Evolutionary conservation across 345 rosid species (phyloP), one percentile per base, ranked within the genome.

Genomic region (Odontarrhena argentea): DNA sequence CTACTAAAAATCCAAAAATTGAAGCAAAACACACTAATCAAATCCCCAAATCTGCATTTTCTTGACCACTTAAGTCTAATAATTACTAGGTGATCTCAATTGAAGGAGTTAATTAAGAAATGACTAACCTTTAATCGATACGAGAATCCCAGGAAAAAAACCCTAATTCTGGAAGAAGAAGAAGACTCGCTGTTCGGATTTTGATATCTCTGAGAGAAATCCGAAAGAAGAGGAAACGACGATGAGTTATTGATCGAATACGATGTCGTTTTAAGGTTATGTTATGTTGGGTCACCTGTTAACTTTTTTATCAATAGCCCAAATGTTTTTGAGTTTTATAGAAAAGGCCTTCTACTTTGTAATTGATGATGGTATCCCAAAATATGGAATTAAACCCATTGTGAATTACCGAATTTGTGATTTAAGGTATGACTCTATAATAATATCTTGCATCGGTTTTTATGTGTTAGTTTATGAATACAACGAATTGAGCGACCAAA

Each of bases 101-200:
- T 36, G 6, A 14, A 11, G 4, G 41, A 26, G 26, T 7, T 0
- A 5, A 26, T 58, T 47, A 11, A 9, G 22, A 35, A 51, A 52
- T 15, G 34, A 37, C 74, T 44, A 36, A 70, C 74, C 74, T 70
- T 53, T 53, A 44, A 10, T 41, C 43, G 59, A 59, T 30, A 4
- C 6, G 45, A 30, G 41, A 44, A 61, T 53, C 54, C 34, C 67
- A 35, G 41, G 22, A 18, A 18, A 53, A 6, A 35, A 70, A 3
- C 74, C 74, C 74, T 70, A 70, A 52, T 24, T 69, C 44, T 34
- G 25, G 43, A 48, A 44, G 62, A 53, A 26, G 40, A 67, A 37
- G 56, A 47, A 45, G 26, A 13, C 9, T 67, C 26, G 60, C 37
- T 55, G 14, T 45, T 24, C 44, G 28, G 26, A 47, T 12, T 13